These are phyloP conservation scores for Symbiodinium natans DNA, from an alignment of 73 alveolate genomes.

Conservation along the genomic window DNA sequence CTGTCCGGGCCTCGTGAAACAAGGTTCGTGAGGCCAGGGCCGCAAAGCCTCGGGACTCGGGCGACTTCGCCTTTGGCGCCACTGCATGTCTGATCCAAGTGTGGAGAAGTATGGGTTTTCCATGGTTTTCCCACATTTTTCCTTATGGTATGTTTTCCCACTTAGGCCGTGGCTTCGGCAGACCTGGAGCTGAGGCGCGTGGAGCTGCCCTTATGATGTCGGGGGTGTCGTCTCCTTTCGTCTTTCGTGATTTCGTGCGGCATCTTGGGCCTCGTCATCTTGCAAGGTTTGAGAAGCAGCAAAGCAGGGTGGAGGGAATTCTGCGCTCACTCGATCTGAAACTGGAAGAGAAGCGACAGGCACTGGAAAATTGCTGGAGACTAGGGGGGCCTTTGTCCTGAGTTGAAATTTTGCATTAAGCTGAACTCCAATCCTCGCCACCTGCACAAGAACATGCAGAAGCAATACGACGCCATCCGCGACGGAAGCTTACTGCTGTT, in stretches of 20 bases:
- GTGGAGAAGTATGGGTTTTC: too few species aligned
- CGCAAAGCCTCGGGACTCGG: too few species aligned
- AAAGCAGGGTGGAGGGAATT: conserved; percentile 46
- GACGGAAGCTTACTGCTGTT: not conserved
- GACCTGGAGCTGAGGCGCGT: not conserved
- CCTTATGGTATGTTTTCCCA: too few species aligned
- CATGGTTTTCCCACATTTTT: too few species aligned
- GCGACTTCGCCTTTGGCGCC: not conserved
- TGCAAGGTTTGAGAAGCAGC: conserved; percentile 48
- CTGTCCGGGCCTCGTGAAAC: not conserved
- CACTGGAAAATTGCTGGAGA: not conserved
- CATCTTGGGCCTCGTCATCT: too few species aligned
- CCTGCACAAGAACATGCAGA: conserved; percentile 42
- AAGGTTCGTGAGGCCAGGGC: not conserved
- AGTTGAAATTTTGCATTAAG: not conserved
- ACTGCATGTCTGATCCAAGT: too few species aligned
- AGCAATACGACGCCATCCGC: conserved; percentile 58
- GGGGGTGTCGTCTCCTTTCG: not conserved
- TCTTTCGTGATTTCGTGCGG: too few species aligned
- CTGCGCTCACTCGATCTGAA: conserved; percentile 53
- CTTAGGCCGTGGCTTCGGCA: not conserved
- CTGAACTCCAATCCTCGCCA: too few species aligned
- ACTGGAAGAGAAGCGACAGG: conserved; percentile 69
- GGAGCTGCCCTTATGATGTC: not conserved
- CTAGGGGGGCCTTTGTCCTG: not conserved